phyloP scores from a whole-genome alignment of 139 green algal species.

The Micractinium conductrix region DNA sequence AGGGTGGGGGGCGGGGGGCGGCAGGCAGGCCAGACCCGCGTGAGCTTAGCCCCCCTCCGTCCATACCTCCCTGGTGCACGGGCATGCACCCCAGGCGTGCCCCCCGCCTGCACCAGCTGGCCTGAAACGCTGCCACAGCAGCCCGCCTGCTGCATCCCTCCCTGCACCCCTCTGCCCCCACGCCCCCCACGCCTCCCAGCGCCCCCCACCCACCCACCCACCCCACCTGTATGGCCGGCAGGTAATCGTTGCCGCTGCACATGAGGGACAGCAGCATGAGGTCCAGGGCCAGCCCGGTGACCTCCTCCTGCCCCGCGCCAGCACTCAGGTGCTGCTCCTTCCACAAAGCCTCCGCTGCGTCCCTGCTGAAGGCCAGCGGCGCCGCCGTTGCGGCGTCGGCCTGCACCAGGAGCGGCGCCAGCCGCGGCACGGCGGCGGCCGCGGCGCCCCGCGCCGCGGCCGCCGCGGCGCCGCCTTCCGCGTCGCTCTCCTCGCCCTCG shows the following conservation, averaged over 20 bases:
- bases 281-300: slow-evolving; percentile 51
- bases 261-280: slow-evolving; percentile 72
- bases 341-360: slow-evolving; percentile 36
- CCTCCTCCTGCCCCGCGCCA: neutral
- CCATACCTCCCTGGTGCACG: no score
- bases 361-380: slow-evolving; percentile 27
- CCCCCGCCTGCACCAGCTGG: neutral
- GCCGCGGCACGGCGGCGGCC: no score
- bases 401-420: neutral
- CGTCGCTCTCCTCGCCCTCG: neutral
- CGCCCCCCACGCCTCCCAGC: no score
- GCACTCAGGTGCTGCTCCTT: slow-evolving; percentile 25
- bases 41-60: no score
- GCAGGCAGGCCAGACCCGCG: neutral
- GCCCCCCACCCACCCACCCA: neutral
- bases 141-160: no score
- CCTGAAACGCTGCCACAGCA: no score
- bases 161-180: no score
- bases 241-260: slow-evolving; percentile 81
- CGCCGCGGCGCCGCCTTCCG: neutral
- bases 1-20: neutral
- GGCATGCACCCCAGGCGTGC: neutral
- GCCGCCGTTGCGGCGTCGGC: neutral
- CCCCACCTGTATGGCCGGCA: slow-evolving; percentile 57
- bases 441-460: no score